These are phyloP conservation scores for Spathaspora gorwiae DNA, from an alignment of 805 yeast species.

Conservation along the genomic window DNA sequence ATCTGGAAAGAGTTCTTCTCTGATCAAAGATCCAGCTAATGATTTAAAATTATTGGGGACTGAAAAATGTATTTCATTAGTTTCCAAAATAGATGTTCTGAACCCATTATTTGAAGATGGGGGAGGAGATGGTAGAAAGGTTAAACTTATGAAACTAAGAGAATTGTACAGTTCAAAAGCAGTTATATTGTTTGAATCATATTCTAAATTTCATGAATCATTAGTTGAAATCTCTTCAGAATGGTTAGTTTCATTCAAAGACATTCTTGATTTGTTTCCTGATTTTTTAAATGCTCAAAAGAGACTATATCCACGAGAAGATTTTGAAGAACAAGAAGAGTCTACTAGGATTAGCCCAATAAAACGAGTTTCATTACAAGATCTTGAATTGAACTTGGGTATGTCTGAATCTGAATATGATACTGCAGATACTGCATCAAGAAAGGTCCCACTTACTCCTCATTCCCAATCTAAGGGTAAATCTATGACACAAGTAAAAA, in stretches of 20 bases:
- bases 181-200: constrained; percentile 26
- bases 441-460: background rate
- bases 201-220: constrained; percentile 33
- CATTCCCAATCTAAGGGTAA: background rate
- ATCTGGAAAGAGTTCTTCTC: constrained; percentile 14
- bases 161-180: constrained; percentile 33
- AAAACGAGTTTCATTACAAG: constrained; percentile 16
- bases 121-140: constrained; percentile 16
- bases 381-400: constrained; percentile 10
- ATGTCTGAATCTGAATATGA: constrained; percentile 7
- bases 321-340: background rate
- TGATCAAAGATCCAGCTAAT: constrained; percentile 18
- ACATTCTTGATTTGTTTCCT: constrained; percentile 34
- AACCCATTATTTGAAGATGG: constrained; percentile 20
- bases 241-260: constrained; percentile 35
- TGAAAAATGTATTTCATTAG: constrained; percentile 28
- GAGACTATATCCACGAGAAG: background rate
- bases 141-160: constrained; percentile 30
- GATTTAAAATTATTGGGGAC: constrained; percentile 31
- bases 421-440: constrained; percentile 3
- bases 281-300: constrained; percentile 29
- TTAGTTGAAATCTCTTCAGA: constrained; percentile 37
- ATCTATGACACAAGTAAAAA: background rate
- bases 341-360: constrained; percentile 1
- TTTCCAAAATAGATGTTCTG: constrained; percentile 19